Conservation (phyloP, 441 rosid genomes). For the Cnidoscolus chayamansa region DNA sequence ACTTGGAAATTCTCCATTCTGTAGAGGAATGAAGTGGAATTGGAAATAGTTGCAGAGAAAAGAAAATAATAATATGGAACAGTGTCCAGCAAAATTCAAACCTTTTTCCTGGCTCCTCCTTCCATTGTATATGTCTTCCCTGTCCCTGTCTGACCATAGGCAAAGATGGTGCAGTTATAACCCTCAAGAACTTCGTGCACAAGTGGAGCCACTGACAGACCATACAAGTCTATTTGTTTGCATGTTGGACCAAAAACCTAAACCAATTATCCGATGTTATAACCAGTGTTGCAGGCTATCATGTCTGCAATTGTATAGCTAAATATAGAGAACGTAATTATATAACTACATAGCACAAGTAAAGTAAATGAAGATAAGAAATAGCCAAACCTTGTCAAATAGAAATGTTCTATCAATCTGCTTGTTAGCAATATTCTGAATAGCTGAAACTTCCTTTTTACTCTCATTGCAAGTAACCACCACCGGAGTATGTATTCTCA, state of each 20-base stretch:
- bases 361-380: constrained; percentile 46
- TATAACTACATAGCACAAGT: background rate
- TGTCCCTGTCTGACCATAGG: constrained; percentile 98
- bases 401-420: constrained; percentile 91
- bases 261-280: constrained; percentile 9
- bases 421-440: constrained; percentile 89
- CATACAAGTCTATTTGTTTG: constrained; percentile 77
- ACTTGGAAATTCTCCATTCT: constrained; percentile 97
- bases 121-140: constrained; percentile 99
- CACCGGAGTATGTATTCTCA: constrained; percentile 65
- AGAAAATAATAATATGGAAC: constrained; percentile 8
- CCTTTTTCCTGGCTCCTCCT: constrained; percentile 97
- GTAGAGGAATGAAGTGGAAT: constrained; percentile 28
- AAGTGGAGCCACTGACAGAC: constrained; percentile 82
- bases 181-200: constrained; percentile 96
- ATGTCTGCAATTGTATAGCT: background rate
- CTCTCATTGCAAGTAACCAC: constrained; percentile 84
- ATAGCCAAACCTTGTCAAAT: constrained; percentile 78
- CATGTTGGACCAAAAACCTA: constrained; percentile 96
- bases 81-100: constrained; percentile 18
- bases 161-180: constrained; percentile 96
- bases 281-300: constrained; percentile 7
- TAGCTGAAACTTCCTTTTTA: constrained; percentile 75
- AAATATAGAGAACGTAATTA: background rate
- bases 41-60: constrained; percentile 17